phyloP scores from a whole-genome alignment of 495 filamentous ascomycete species.

The Poronia punctata region DNA sequence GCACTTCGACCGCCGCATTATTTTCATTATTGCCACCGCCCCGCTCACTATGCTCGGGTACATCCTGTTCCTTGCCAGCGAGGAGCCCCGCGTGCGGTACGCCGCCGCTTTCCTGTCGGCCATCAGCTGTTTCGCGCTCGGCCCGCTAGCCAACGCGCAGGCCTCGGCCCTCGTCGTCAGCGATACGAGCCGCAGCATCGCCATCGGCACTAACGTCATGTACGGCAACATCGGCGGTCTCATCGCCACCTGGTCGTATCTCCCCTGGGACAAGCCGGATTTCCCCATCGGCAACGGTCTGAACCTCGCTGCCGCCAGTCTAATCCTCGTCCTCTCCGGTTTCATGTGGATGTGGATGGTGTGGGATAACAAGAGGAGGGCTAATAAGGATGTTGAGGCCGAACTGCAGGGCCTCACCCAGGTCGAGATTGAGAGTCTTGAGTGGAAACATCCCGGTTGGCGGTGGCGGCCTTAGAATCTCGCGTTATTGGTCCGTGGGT shows the following conservation, averaged over 20 bases:
- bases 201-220: slow-evolving; percentile 64
- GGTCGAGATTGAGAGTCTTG: slow-evolving; percentile 56
- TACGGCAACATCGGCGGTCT: slow-evolving; percentile 66
- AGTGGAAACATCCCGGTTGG: slow-evolving; percentile 70
- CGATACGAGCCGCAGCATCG: slow-evolving; percentile 59
- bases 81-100: slow-evolving; percentile 49
- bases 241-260: slow-evolving; percentile 63
- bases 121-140: slow-evolving; percentile 59
- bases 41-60: slow-evolving; percentile 60
- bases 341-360: slow-evolving; percentile 52
- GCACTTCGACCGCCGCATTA: slow-evolving; percentile 50
- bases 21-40: slow-evolving; percentile 54
- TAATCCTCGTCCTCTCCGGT: slow-evolving; percentile 43
- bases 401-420: slow-evolving; percentile 50
- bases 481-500: no score
- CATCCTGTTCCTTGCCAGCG: slow-evolving; percentile 61
- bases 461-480: slow-evolving; percentile 51
- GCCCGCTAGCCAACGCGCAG: slow-evolving; percentile 59
- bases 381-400: slow-evolving; percentile 43
- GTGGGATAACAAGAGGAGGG: slow-evolving; percentile 55
- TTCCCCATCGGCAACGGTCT: slow-evolving; percentile 70
- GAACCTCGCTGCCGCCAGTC: slow-evolving; percentile 56
- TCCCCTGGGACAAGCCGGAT: slow-evolving; percentile 56
- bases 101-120: slow-evolving; percentile 67
- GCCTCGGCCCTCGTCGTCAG: slow-evolving; percentile 63